Evolutionary conservation across 768 basidiomycete species (phyloP).

Genomic region (Leucogyrophana mollusca): DNA sequence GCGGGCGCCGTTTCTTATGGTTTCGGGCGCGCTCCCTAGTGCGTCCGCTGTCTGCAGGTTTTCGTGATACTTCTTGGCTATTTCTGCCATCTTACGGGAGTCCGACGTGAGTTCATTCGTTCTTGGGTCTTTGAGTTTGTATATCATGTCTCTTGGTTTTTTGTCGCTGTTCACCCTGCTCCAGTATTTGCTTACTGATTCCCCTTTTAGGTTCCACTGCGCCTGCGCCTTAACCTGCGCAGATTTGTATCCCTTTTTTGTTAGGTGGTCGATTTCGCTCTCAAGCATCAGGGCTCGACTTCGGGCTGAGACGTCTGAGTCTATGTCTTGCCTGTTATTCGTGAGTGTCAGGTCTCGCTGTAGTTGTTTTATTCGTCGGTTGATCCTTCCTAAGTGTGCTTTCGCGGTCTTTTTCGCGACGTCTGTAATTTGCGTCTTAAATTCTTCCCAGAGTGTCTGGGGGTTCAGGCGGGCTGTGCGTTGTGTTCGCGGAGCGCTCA

Average conservation of each 20-base stretch:
- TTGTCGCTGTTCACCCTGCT: slow-evolving; percentile 1
- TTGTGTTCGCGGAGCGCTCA: too few relatives aligned
- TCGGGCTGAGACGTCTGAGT: not conserved
- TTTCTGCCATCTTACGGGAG: slow-evolving; percentile 30
- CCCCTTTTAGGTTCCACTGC: not conserved
- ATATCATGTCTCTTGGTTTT: slow-evolving; percentile 17
- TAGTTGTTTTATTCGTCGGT: not conserved
- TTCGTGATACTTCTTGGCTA: slow-evolving; percentile 27
- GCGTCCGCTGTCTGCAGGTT: slow-evolving; percentile 21
- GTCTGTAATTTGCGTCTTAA: slow-evolving; percentile 4
- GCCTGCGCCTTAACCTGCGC: not conserved
- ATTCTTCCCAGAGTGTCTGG: slow-evolving; percentile 8
- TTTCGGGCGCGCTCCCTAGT: not conserved
- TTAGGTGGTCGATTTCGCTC: slow-evolving; percentile 2
- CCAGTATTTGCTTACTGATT: slow-evolving; percentile 19
- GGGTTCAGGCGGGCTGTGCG: not conserved
- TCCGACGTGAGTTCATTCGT: not conserved
- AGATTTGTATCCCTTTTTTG: not conserved
- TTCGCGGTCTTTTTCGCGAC: slow-evolving; percentile 4
- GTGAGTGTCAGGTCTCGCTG: not conserved
- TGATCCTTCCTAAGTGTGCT: not conserved
- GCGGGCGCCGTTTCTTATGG: not conserved
- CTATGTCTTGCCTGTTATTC: not conserved
- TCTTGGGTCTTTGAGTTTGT: slow-evolving; percentile 2
- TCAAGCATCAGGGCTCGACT: too few relatives aligned